phyloP scores from a whole-genome alignment of 176 grass and related monocot genomes.

The sorghum (Sorghum bicolor) region DNA sequence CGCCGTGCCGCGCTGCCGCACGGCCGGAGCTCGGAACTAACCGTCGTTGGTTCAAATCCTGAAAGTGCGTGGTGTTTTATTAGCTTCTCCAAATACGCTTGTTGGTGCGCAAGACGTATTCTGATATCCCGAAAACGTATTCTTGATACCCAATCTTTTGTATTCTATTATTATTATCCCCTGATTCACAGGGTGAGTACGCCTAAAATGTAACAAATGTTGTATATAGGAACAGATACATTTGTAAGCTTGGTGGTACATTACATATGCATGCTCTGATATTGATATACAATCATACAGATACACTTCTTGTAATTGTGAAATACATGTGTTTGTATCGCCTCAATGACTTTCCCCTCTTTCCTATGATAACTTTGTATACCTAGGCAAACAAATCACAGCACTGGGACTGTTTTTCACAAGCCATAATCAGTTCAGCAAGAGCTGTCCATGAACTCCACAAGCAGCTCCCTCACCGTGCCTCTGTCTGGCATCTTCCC shows the following conservation, averaged over 20 bases:
- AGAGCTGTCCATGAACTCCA: constrained; percentile 94
- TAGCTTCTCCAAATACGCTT: neutral
- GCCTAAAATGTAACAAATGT: neutral
- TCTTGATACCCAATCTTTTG: neutral
- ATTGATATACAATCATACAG: neutral
- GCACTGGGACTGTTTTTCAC: neutral
- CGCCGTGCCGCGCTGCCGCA: neutral
- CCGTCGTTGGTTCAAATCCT: neutral
- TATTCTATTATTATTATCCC: neutral
- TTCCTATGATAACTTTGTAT: neutral
- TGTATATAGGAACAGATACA: constrained; percentile 30
- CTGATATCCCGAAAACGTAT: neutral
- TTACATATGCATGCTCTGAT: constrained; percentile 4
- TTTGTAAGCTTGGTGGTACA: neutral
- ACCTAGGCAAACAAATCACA: constrained; percentile 8
- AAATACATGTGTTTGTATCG: neutral
- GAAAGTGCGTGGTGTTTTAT: neutral
- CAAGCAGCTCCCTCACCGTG: constrained; percentile 76
- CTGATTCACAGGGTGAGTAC: neutral
- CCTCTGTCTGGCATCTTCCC: constrained; percentile 99
- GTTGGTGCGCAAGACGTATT: neutral
- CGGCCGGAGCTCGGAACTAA: neutral
- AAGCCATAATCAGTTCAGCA: constrained; percentile 46
- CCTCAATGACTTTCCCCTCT: neutral
- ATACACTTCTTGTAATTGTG: neutral